A percentile compares a stretch with the other conserved stretches of the same genome.
phyloP scores from a whole-genome alignment of 805 yeast species.

The Myxozyma geophila region DNA sequence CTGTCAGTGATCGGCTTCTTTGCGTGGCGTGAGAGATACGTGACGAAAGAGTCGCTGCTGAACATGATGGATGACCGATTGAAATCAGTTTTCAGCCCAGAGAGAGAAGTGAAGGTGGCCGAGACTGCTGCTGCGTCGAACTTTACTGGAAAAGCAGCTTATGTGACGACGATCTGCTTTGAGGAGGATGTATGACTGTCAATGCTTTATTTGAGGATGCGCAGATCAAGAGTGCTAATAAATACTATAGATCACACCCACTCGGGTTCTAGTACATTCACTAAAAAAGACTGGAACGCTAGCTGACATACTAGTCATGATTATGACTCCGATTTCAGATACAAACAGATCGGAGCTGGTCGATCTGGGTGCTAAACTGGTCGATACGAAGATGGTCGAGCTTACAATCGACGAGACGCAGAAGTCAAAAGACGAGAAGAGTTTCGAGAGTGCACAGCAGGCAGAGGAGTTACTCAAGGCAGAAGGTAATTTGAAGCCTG shows the following conservation, averaged over 20 bases:
- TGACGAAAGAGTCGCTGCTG: slow-evolving; percentile 30
- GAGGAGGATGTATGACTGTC: slow-evolving; percentile 17
- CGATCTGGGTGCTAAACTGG: slow-evolving; percentile 32
- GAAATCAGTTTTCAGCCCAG: slow-evolving; percentile 30
- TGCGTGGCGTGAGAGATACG: slow-evolving; percentile 30
- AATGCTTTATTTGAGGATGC: neutral
- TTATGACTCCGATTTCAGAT: slow-evolving; percentile 24
- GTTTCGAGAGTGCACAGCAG: slow-evolving; percentile 4
- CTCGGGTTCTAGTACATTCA: slow-evolving; percentile 30
- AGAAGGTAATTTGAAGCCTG: slow-evolving; percentile 4
- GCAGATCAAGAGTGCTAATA: neutral
- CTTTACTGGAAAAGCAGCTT: slow-evolving; percentile 31
- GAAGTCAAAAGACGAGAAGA: slow-evolving; percentile 20
- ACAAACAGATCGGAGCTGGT: slow-evolving; percentile 22
- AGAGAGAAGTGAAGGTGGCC: slow-evolving; percentile 19
- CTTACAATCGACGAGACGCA: slow-evolving; percentile 17
- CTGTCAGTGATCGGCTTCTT: slow-evolving; percentile 19
- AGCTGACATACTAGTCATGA: slow-evolving; percentile 26
- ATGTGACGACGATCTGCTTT: slow-evolving; percentile 23
- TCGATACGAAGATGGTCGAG: slow-evolving; percentile 26
- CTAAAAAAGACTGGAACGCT: slow-evolving; percentile 11
- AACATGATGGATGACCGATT: slow-evolving; percentile 30
- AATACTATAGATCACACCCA: slow-evolving; percentile 22
- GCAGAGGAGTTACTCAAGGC: slow-evolving; percentile 10
- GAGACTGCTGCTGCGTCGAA: slow-evolving; percentile 7